phyloP scores from a whole-genome alignment of 495 filamentous ascomycete genomes.

The Sordaria brevicollis region DNA sequence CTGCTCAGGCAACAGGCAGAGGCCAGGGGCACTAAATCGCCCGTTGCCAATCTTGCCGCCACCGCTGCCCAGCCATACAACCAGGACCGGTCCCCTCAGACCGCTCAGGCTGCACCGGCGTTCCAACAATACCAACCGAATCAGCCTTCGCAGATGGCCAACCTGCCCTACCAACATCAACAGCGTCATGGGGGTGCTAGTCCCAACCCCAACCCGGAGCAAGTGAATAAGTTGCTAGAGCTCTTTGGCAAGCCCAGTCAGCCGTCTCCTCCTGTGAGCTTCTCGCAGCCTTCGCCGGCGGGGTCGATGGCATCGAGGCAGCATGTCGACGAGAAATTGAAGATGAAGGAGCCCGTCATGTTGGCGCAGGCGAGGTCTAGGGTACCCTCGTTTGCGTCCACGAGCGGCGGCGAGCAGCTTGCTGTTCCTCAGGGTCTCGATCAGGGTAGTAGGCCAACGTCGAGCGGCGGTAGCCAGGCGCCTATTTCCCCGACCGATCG shows the following conservation, averaged over 20 bases:
- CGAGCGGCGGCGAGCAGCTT: slow-evolving; percentile 6
- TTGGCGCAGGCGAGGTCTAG: slow-evolving; percentile 28
- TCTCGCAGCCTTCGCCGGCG: slow-evolving; percentile 17
- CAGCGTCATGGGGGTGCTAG: slow-evolving; percentile 4
- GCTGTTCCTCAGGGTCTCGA: slow-evolving; percentile 1
- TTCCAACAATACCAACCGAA: slow-evolving; percentile 7
- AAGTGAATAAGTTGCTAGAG: slow-evolving; percentile 58
- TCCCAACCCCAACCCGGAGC: slow-evolving; percentile 39
- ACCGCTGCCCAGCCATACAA: slow-evolving; percentile 13
- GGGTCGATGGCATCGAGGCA: slow-evolving; percentile 24
- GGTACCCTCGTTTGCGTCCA: slow-evolving; percentile 28
- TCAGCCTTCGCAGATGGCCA: not conserved
- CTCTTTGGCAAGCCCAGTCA: slow-evolving; percentile 58
- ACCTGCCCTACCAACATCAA: slow-evolving; percentile 10
- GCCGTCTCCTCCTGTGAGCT: not conserved
- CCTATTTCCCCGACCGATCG: slow-evolving; percentile 60
- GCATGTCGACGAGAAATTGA: slow-evolving; percentile 35
- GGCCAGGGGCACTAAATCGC: slow-evolving; percentile 11
- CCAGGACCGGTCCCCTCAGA: slow-evolving; percentile 3
- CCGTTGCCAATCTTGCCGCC: slow-evolving; percentile 3
- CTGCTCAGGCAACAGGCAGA: slow-evolving; percentile 7
- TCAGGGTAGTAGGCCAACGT: slow-evolving; percentile 17
- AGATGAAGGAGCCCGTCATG: slow-evolving; percentile 21
- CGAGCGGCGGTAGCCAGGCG: slow-evolving; percentile 36
- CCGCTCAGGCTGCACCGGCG: slow-evolving; percentile 2